These are phyloP conservation scores for Venturia effusa DNA, from an alignment of 2,329 filamentous ascomycete genomes.

Conservation along the genomic window DNA sequence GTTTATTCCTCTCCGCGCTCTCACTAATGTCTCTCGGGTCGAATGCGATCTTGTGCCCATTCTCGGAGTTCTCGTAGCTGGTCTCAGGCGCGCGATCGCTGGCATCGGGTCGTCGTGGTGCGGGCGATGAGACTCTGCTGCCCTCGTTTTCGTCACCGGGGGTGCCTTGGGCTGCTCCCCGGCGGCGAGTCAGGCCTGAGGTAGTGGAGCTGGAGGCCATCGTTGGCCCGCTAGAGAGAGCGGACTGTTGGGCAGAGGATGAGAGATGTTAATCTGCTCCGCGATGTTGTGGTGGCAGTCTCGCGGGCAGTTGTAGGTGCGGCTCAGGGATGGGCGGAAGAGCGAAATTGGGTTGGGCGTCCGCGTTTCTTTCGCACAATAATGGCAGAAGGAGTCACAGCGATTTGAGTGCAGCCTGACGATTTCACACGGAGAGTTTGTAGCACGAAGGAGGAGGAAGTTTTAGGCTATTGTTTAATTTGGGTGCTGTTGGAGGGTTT, in stretches of 20 bases:
- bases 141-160: slow-evolving; percentile 52
- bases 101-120: slow-evolving; percentile 48
- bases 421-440: neutral
- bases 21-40: slow-evolving; percentile 96
- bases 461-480: neutral
- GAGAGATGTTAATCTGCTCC: neutral
- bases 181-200: slow-evolving; percentile 61
- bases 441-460: neutral
- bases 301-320: slow-evolving; percentile 11
- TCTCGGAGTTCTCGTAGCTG: slow-evolving; percentile 80
- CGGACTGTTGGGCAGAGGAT: slow-evolving; percentile 14
- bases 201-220: slow-evolving; percentile 51
- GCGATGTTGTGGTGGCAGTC: slow-evolving; percentile 12
- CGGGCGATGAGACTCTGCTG: slow-evolving; percentile 56
- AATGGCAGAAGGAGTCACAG: neutral
- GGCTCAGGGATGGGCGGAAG: slow-evolving; percentile 9
- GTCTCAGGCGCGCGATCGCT: slow-evolving; percentile 52
- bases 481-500: neutral
- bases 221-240: slow-evolving; percentile 13
- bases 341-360: neutral
- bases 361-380: neutral
- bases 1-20: slow-evolving; percentile 90
- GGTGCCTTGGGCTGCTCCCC: slow-evolving; percentile 46
- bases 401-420: neutral
- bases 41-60: slow-evolving; percentile 97